Conservation (phyloP, 306 rosid species). For the Abrus pulchellus region DNA sequence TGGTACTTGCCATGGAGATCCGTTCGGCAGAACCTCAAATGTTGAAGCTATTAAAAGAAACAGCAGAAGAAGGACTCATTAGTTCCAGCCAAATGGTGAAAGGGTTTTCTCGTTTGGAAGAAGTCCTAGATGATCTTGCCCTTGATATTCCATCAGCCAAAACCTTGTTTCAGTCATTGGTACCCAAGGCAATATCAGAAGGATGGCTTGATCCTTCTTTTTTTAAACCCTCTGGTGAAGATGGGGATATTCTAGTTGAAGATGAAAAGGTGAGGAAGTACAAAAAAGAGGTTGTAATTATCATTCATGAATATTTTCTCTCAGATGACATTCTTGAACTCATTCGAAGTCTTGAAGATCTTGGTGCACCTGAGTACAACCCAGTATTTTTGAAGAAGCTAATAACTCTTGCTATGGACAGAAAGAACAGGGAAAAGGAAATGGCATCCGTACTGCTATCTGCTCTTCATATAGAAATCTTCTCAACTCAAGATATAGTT, state of each 20-base stretch:
- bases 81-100: constrained; percentile 88
- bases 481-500: constrained; percentile 79
- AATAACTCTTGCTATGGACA: constrained; percentile 85
- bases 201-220: constrained; percentile 89
- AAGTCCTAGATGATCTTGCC: constrained; percentile 87
- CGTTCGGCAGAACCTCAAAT: constrained; percentile 63
- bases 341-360: constrained; percentile 81
- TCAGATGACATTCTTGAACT: constrained; percentile 90
- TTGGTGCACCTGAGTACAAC: constrained; percentile 73
- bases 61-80: constrained; percentile 81
- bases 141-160: constrained; percentile 87
- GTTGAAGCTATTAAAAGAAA: constrained; percentile 74
- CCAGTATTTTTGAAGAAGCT: constrained; percentile 81
- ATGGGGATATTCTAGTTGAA: constrained; percentile 58
- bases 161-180: constrained; percentile 61
- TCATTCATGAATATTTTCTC: constrained; percentile 83
- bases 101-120: constrained; percentile 84
- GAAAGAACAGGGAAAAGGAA: constrained; percentile 88
- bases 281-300: constrained; percentile 77
- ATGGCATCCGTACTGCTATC: constrained; percentile 89
- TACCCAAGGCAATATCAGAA: constrained; percentile 72
- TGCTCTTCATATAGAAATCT: constrained; percentile 87
- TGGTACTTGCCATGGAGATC: constrained; percentile 80
- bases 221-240: constrained; percentile 59
- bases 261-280: constrained; percentile 68